Conservation (phyloP, 2,329 filamentous ascomycete genomes). For the Sporothrix protearum region DNA sequence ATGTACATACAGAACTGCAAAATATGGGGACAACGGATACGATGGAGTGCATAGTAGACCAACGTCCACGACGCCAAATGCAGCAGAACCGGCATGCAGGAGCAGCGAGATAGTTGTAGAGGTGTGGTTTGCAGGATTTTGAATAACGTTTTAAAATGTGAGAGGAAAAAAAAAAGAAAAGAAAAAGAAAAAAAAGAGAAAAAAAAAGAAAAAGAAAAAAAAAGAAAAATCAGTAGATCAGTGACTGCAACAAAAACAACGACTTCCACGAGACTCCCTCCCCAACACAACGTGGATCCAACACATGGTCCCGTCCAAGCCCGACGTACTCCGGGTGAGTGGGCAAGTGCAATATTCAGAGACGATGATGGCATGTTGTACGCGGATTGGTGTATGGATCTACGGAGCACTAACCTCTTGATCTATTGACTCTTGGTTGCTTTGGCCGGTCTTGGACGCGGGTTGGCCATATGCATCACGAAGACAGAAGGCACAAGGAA, state of each 20-base stretch:
- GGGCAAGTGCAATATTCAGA: not conserved
- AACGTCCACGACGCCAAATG: not conserved
- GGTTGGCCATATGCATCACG: not conserved
- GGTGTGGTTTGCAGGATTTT: too few species aligned
- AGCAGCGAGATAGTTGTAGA: not conserved
- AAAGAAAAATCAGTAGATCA: not conserved
- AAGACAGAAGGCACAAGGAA: too few species aligned
- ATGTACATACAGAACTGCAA: too few species aligned
- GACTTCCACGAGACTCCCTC: not conserved
- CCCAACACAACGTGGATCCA: not conserved
- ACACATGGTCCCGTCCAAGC: not conserved
- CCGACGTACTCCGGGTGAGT: not conserved
- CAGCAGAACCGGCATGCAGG: not conserved
- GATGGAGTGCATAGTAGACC: not conserved
- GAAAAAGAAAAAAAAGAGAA: not conserved
- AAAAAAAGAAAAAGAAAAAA: not conserved
- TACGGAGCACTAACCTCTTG: not conserved
- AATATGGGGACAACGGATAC: not conserved
- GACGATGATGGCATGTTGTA: not conserved
- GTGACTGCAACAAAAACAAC: not conserved
- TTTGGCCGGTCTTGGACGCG: not conserved
- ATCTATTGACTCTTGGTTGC: not conserved
- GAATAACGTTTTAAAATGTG: too few species aligned
- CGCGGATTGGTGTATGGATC: not conserved
- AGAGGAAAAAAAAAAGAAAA: not conserved